These are phyloP conservation scores for Rosa multiflora DNA, from an alignment of 306 rosid genomes.

Conservation along the genomic window DNA sequence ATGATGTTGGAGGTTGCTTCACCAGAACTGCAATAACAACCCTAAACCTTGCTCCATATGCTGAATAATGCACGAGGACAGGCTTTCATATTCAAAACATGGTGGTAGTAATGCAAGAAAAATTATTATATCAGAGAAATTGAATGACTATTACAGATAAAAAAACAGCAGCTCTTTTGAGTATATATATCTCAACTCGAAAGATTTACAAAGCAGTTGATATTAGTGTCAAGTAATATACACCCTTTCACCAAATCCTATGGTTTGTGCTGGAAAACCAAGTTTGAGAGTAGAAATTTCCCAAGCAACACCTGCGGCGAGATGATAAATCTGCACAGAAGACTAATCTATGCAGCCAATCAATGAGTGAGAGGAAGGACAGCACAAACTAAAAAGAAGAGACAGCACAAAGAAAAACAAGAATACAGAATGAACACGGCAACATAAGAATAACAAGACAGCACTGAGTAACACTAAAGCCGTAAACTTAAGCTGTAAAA, in stretches of 20 bases:
- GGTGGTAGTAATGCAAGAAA: neutral
- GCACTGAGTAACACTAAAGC: too few species aligned
- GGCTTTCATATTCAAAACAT: neutral
- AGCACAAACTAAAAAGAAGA: too few species aligned
- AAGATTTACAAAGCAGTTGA: neutral
- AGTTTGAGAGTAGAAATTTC: neutral
- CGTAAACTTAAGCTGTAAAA: too few species aligned
- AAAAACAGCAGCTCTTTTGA: neutral
- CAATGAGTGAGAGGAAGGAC: neutral
- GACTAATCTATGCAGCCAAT: neutral
- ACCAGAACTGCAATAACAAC: neutral
- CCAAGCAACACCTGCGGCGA: neutral
- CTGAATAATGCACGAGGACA: neutral
- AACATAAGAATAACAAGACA: too few species aligned
- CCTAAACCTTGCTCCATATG: neutral
- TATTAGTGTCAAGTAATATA: neutral
- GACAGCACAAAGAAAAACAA: too few species aligned
- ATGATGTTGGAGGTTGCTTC: neutral
- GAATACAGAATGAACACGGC: too few species aligned
- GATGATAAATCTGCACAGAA: neutral
- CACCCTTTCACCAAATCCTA: neutral
- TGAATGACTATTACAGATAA: neutral
- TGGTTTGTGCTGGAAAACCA: neutral
- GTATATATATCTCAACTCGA: neutral
- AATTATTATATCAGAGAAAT: neutral